A percentile compares a stretch with the other conserved stretches of the same genome.
Evolutionary conservation across 163 green algal genomes (phyloP).

Genomic region (Smithsoniella earleae): DNA sequence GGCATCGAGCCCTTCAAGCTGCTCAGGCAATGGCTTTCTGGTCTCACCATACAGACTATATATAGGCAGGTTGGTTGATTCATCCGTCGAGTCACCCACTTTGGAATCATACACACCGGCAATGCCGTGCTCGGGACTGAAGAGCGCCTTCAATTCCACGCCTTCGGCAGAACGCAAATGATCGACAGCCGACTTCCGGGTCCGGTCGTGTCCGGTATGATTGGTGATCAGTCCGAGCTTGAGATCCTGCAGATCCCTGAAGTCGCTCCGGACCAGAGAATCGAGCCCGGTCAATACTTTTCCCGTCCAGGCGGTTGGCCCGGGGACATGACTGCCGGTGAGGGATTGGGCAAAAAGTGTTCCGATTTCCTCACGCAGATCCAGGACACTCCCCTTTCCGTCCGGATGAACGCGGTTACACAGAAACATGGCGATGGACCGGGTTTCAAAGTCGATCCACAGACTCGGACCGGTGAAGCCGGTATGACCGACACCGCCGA

Average conservation of each 20-base stretch:
- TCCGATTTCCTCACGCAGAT: too few species aligned
- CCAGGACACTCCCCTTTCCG: too few species aligned
- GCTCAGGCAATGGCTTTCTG: neutral
- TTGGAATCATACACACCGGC: neutral
- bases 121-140: neutral
- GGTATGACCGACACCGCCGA: too few species aligned
- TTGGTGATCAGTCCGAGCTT: constrained; percentile 8
- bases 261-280: too few species aligned
- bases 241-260: too few species aligned
- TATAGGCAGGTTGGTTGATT: neutral
- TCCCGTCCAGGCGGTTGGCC: neutral
- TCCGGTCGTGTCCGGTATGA: neutral
- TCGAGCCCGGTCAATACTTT: neutral
- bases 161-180: neutral
- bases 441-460: too few species aligned
- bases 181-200: neutral
- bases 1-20: neutral
- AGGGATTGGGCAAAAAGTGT: too few species aligned
- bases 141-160: neutral
- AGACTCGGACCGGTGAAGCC: too few species aligned
- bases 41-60: neutral
- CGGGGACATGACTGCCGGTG: too few species aligned
- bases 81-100: neutral
- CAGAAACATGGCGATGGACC: too few species aligned
- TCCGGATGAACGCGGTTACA: too few species aligned